Conservation (phyloP, 208 protist genomes). For the Dictyostelium gargantuum region DNA sequence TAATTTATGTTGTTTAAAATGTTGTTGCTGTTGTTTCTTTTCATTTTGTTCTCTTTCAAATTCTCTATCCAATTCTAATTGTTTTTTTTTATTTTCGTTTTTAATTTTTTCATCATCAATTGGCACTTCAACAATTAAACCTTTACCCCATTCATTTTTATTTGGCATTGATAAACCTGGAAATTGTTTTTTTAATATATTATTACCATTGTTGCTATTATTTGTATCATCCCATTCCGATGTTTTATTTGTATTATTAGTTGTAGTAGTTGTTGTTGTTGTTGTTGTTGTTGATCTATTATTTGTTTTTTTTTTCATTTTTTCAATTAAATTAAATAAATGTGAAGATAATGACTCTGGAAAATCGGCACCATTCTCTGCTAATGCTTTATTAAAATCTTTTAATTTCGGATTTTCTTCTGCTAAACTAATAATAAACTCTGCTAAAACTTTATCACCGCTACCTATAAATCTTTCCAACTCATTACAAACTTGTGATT, state of each 20-base stretch:
- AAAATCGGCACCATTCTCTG: constrained; percentile 84
- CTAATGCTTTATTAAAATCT: constrained; percentile 79
- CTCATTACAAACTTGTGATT: constrained; percentile 87
- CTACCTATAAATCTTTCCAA: constrained; percentile 90
- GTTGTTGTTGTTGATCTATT: not conserved
- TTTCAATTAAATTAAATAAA: constrained; percentile 81
- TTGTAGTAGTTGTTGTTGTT: not conserved
- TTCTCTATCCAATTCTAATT: not conserved
- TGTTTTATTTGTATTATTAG: not conserved
- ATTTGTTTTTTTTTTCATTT: constrained; percentile 77
- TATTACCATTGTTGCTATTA: not conserved
- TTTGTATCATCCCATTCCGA: not conserved
- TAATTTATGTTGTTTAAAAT: not conserved
- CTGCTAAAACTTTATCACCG: constrained; percentile 86
- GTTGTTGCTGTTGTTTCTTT: not conserved
- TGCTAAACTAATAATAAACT: constrained; percentile 89
- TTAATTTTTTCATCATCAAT: not conserved
- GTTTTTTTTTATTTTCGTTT: not conserved
- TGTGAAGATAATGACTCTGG: constrained; percentile 75
- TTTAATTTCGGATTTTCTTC: constrained; percentile 61
- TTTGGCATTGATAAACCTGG: not conserved
- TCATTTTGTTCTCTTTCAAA: constrained; percentile 45
- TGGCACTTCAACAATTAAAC: not conserved
- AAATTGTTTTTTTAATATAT: not conserved
- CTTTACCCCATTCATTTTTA: not conserved